Conservation (phyloP, 1,284 basidiomycete species). For the Ceratobasidium sp. region DNA sequence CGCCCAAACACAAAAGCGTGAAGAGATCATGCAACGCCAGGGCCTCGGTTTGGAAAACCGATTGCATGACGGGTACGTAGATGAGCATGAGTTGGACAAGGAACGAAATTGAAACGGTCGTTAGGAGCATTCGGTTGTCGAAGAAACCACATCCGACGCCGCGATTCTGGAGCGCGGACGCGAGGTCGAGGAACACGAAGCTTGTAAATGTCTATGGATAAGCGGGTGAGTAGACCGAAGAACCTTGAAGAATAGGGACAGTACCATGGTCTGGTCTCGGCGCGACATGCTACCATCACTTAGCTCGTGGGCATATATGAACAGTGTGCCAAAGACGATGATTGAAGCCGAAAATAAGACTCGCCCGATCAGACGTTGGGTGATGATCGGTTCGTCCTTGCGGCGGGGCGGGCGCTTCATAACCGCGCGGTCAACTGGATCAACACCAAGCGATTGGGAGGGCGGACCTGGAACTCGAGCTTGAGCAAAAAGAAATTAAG, state of each 20-base stretch:
- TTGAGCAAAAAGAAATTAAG: conserved; percentile 17
- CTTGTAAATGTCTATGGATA: conserved; percentile 87
- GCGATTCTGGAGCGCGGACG: conserved; percentile 94
- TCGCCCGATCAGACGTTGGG: conserved; percentile 76
- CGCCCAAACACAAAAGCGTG: conserved; percentile 80
- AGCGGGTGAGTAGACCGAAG: conserved; percentile 8
- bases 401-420: conserved; percentile 91
- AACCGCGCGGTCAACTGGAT: conserved; percentile 93
- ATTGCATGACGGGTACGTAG: conserved; percentile 92
- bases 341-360: conserved; percentile 92
- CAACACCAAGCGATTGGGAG: conserved; percentile 95
- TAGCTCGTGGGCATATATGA: conserved; percentile 87
- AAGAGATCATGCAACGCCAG: conserved; percentile 78
- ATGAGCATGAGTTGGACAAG: conserved; percentile 87
- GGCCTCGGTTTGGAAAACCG: conserved; percentile 93
- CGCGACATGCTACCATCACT: conserved; percentile 85
- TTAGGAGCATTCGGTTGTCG: conserved; percentile 90
- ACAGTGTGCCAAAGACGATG: conserved; percentile 91
- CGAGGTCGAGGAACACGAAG: conserved; percentile 97
- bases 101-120: conserved; percentile 88
- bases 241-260: conserved; percentile 53
- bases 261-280: conserved; percentile 94
- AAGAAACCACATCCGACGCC: conserved; percentile 84
- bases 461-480: conserved; percentile 76
- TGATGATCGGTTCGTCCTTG: conserved; percentile 92